Conservation (phyloP, 2,329 filamentous ascomycete species). For the Alternaria burnsii region DNA sequence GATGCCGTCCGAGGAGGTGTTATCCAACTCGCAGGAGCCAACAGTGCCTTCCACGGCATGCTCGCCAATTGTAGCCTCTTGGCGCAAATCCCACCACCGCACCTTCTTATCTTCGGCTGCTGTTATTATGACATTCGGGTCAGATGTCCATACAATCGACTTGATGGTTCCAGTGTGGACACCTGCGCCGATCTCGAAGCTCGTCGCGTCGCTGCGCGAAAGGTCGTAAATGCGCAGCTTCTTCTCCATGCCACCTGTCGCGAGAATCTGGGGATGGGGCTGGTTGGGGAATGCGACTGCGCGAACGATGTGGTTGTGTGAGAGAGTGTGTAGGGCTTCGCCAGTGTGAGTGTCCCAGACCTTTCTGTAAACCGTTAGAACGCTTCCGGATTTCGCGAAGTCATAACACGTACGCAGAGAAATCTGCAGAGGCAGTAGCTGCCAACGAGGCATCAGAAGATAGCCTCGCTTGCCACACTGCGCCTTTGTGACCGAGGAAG, state of each 20-base stretch:
- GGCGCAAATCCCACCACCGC: slow-evolving; percentile 91
- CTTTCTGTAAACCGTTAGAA: slow-evolving; percentile 67
- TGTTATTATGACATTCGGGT: slow-evolving; percentile 88
- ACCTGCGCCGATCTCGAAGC: slow-evolving; percentile 87
- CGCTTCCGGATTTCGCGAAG: not conserved
- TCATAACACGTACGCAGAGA: slow-evolving; percentile 75
- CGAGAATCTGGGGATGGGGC: slow-evolving; percentile 78
- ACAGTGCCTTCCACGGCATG: slow-evolving; percentile 84
- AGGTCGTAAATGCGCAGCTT: slow-evolving; percentile 95
- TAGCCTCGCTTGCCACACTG: slow-evolving; percentile 93
- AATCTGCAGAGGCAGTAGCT: slow-evolving; percentile 94
- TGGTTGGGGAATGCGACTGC: slow-evolving; percentile 84
- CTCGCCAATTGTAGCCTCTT: slow-evolving; percentile 76
- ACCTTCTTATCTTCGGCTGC: slow-evolving; percentile 90
- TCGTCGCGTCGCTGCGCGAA: slow-evolving; percentile 64
- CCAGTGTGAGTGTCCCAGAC: slow-evolving; percentile 98
- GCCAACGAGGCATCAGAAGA: slow-evolving; percentile 88
- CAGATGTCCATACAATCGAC: slow-evolving; percentile 91
- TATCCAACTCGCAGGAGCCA: slow-evolving; percentile 86
- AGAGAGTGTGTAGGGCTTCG: slow-evolving; percentile 83
- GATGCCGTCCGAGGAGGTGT: slow-evolving; percentile 70
- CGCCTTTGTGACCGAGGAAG: slow-evolving; percentile 97
- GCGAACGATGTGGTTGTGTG: slow-evolving; percentile 95
- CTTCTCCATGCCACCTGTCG: slow-evolving; percentile 95
- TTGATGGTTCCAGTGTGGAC: slow-evolving; percentile 91